Base-by-base conservation (phyloP, 768 basidiomycete species). In the Rhodotorula paludigena region DNA sequence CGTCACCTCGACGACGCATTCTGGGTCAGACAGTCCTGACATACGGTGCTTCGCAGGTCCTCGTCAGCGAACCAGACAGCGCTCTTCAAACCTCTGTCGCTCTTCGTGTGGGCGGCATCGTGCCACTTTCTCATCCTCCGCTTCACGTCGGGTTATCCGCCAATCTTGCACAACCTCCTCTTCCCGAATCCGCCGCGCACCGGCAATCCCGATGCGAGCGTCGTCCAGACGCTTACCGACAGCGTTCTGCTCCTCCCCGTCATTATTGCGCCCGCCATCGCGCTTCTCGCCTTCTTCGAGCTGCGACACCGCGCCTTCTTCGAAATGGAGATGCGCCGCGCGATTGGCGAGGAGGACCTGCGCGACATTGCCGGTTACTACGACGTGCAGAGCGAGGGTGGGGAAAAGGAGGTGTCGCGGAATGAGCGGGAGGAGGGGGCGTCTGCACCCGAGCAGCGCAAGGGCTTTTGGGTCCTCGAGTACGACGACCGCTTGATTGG, bases 401-500 rank as follows among this genome's bases (percentile, higher is more conserved):
- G 21, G n/a, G n/a, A 10, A 7, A 7, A 15, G 5, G 38, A 49
- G 45, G 25, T 10, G 16, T n/a, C 16, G 25, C 48, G 2, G 49
- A 23, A 14, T 38, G n/a, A 33, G 47, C 8, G 5, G 55, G 30
- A 25, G 25, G n/a, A 45, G 53, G 33, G 25, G 10, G 58, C 41
- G 32, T 10, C 7, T 14, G 14, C 21, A 38, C 61, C 51, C 3
- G 38, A 33, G 32, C 63, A 67, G 39, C 52, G 67, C 33, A 51
- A 45, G 32, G 71, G 71, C 11, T 63, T 72, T 53, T 72, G 71
- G 66, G 71, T 72, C 5, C 52, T 68, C 60, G 71, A 72, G 57
- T 68, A 62, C 48, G 71, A 72, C 52, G 35, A 54, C 38, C 63
- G 66, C 20, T 61, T 72, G 38, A 57, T 72, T 30, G 66, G 71